These are phyloP conservation scores for Claviceps cyperi DNA, from an alignment of 2,329 filamentous ascomycete species.

Conservation along the genomic window DNA sequence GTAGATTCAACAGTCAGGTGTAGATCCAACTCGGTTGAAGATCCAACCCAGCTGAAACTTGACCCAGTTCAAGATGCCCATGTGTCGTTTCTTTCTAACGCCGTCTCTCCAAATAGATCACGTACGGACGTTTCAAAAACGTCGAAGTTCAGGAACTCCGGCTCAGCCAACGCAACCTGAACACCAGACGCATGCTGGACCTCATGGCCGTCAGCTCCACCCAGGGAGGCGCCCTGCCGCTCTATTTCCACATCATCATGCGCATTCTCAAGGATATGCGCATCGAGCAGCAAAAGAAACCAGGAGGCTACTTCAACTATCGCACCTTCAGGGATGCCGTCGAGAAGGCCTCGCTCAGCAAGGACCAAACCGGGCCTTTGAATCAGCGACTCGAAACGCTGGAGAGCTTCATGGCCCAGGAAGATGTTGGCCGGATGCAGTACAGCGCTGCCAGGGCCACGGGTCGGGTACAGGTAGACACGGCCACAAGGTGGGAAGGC, in stretches of 20 bases:
- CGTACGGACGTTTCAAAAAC: constrained; percentile 17
- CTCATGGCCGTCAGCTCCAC: constrained; percentile 38
- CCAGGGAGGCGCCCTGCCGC: constrained; percentile 26
- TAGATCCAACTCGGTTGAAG: too few species aligned
- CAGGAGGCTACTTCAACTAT: constrained; percentile 31
- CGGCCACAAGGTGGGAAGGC: constrained; percentile 9
- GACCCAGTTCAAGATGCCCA: too few species aligned
- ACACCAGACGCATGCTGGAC: constrained; percentile 42
- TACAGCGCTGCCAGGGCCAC: neutral
- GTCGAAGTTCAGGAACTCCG: constrained; percentile 35
- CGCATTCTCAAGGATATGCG: constrained; percentile 44
- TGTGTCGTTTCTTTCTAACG: too few species aligned
- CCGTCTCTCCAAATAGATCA: neutral
- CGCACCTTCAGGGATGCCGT: constrained; percentile 25
- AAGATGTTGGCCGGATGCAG: constrained; percentile 6
- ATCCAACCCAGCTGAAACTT: too few species aligned
- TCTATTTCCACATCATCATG: constrained; percentile 43
- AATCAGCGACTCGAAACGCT: constrained; percentile 26
- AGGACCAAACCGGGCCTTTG: constrained; percentile 39
- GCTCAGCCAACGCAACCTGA: constrained; percentile 37
- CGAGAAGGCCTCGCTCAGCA: constrained; percentile 23
- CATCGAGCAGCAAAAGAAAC: constrained; percentile 24
- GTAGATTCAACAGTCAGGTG: too few species aligned
- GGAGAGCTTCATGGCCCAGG: constrained; percentile 37
- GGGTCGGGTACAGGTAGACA: neutral